Evolutionary conservation across 1,284 basidiomycete species (phyloP).

Genomic region (Pholiota adiposa): DNA sequence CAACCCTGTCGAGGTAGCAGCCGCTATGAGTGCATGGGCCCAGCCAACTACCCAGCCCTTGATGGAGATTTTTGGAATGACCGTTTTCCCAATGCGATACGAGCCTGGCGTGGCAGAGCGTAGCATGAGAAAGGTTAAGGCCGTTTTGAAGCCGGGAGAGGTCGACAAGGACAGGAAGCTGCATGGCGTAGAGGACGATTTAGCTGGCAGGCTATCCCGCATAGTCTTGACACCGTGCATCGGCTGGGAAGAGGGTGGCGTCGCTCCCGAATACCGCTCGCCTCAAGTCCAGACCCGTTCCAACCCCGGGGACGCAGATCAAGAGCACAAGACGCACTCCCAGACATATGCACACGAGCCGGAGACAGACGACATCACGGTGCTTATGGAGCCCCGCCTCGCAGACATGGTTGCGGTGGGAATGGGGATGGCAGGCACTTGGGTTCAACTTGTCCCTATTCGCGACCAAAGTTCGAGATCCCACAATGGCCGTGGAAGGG

Average conservation of each 20-base stretch:
- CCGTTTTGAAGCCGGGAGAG: constrained; percentile 13
- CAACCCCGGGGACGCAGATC: neutral
- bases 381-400: constrained; percentile 53
- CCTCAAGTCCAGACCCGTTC: constrained; percentile 3
- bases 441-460: constrained; percentile 57
- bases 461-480: constrained; percentile 4
- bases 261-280: constrained; percentile 12
- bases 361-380: constrained; percentile 53
- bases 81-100: constrained; percentile 22
- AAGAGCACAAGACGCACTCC: constrained; percentile 1
- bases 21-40: constrained; percentile 18
- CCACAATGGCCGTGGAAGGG: constrained; percentile 12
- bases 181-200: constrained; percentile 20
- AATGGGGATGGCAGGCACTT: constrained; percentile 61
- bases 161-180: constrained; percentile 7
- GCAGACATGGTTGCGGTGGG: constrained; percentile 49
- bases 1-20: constrained; percentile 6
- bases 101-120: constrained; percentile 22
- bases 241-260: constrained; percentile 24
- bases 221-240: constrained; percentile 25
- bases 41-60: constrained; percentile 18
- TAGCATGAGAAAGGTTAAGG: constrained; percentile 24
- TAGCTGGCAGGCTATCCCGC: constrained; percentile 21
- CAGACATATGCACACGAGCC: constrained; percentile 46
- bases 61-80: constrained; percentile 24